Evolutionary conservation across 2,329 filamentous ascomycete species (phyloP).

Genomic region (Penicillium polonicum): DNA sequence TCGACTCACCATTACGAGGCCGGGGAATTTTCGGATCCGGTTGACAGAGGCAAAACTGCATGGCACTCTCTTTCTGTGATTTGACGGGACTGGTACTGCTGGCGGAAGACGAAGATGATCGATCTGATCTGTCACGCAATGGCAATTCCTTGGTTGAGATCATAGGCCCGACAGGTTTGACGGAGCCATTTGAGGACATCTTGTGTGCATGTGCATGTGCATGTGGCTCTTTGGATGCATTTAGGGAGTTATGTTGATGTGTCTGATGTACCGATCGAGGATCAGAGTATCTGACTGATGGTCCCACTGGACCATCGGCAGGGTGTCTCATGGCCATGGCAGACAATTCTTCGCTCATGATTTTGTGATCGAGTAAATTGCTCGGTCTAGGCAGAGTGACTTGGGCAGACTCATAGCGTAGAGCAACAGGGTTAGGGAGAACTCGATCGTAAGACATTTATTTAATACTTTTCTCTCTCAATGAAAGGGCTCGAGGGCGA

Average conservation of each 20-base stretch:
- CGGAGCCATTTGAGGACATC: constrained; percentile 12
- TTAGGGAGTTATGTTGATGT: constrained; percentile 29
- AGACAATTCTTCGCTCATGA: constrained; percentile 38
- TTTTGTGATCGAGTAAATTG: constrained; percentile 43
- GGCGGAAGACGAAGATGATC: constrained; percentile 32
- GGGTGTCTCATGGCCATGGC: constrained; percentile 13
- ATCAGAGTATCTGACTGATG: constrained; percentile 22
- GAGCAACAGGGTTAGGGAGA: constrained; percentile 44
- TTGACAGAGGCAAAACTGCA: constrained; percentile 66
- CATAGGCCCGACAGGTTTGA: constrained; percentile 18
- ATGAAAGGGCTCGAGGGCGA: constrained; percentile 13
- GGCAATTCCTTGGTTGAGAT: constrained; percentile 25
- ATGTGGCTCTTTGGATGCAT: constrained; percentile 21
- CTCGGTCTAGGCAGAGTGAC: constrained; percentile 35
- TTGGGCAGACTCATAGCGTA: constrained; percentile 42
- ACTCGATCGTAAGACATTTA: constrained; percentile 52
- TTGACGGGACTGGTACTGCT: constrained; percentile 34
- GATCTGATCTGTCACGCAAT: constrained; percentile 30
- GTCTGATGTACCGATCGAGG: constrained; percentile 25
- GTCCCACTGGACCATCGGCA: constrained; percentile 15
- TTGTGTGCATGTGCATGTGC: not conserved
- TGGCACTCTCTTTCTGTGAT: constrained; percentile 40
- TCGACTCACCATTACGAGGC: constrained; percentile 65
- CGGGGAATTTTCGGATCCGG: constrained; percentile 70
- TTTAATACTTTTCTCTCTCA: constrained; percentile 17